Evolutionary conservation across 2,329 filamentous ascomycete genomes (phyloP), one percentile per base, ranked within the genome.

Genomic region (Talaromyces sp.): DNA sequence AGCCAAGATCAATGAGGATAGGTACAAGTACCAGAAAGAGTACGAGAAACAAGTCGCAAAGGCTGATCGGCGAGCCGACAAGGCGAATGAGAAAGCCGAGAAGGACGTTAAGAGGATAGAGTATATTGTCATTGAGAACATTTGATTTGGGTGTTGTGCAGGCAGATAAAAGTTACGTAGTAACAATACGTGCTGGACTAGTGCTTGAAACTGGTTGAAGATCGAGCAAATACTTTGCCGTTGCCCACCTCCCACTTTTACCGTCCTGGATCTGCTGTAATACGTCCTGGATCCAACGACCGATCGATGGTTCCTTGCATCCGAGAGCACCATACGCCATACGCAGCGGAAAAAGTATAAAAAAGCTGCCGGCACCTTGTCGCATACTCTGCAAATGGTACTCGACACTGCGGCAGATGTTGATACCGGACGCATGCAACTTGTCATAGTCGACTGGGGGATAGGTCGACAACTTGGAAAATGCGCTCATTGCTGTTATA

Each of bases 311-410:
- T 13, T 61, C 37, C 4, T 10, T 47, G 5, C 19, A 3, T 10
- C 39, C 57, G n/a, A 65, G 6, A 41, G 63, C 57, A 56, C 22
- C 27, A 19, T 65, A 61, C 5, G 63, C 63, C 63, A 61, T 65
- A 17, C 57, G 63, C n/a, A 65, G 25, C 5, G 63, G 63, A 8
- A 37, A 65, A 2, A 65, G 17, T 1, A 65, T 31, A 15, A 65
- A 61, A 13, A 65, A 57, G 31, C 63, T 65, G 19, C 63, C 63
- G 9, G 58, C 63, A 19, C 63, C 63, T 37, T 65, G 37, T 9
- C 58, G 63, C 63, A 65, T 61, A 27, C 47, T 65, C n/a, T 65
- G 35, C 10, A 65, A 49, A 47, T 65, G 63, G 19, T 65, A 65
- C 6, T 65, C 57, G 19, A 65, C 49, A 22, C 63, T 61, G 19